Evolutionary conservation across 2,329 filamentous ascomycete genomes (phyloP), one percentile per base, ranked within the genome.

Genomic region (Fusarium multiceps): DNA sequence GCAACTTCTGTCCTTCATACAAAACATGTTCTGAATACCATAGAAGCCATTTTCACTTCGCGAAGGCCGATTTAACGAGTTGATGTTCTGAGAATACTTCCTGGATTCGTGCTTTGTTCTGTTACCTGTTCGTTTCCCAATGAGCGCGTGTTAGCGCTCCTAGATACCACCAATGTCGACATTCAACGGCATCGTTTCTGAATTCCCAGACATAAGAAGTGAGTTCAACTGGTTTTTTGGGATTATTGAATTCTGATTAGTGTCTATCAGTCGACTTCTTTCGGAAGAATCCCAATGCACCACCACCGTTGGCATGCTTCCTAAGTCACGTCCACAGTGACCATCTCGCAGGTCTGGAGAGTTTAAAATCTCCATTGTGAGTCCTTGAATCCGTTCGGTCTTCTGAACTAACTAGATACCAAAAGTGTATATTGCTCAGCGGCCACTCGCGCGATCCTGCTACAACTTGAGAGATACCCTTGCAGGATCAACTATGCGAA

Each of bases 291-390:
- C 80, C 83, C 6, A 82, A 82, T 8, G 80, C 80, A 18, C 85
- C 80, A 18, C 86, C 91, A 6, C 92, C 93, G 0, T 80, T 96
- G 58, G 94, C 92, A 18, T 96, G 92, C 78, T 97, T 98, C 76
- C 84, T 98, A 27, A 97, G 92, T 79, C 95, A 98, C 86, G 89
- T 97, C 4, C 95, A 98, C 77, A 97, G 92, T 69, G 94, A 98
- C 74, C 95, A 98, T 79, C 86, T 98, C 2, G 86, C 87, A 37
- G 94, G 95, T 0, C 85, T 98, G 3, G 93, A 97, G 72, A 88
- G 85, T 14, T 85, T 94, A 56, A 87, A 89, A 47, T 89, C 92
- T 28, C 92, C 93, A 0, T 97, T 97, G 86, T 88, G 78, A 43
- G 82, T 58, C 25, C 7, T 23, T 9, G 8, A 23, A 8, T 16